phyloP scores from a whole-genome alignment of 257 asterid species.

The Salvia miltiorrhiza region DNA sequence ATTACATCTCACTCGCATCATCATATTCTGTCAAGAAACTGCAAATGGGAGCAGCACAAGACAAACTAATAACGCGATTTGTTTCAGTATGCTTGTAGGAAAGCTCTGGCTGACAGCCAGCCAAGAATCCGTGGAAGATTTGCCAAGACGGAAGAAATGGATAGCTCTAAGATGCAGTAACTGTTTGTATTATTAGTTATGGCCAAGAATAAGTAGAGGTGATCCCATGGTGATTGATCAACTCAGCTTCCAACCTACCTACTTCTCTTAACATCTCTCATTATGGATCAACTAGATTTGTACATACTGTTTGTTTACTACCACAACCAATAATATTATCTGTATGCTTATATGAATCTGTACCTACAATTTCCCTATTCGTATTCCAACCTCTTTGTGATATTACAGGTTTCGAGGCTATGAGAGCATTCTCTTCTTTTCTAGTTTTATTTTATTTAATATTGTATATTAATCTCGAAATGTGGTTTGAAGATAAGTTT shows the following conservation, averaged over 20 bases:
- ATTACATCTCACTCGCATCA: background rate
- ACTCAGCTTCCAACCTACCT: background rate
- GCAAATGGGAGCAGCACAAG: background rate
- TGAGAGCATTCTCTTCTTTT: background rate
- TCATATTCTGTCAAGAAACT: background rate
- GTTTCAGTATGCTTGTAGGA: conserved; percentile 90
- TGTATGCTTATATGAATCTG: background rate
- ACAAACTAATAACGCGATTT: conserved; percentile 5
- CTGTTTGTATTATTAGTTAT: background rate
- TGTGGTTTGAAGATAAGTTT: too few relatives aligned
- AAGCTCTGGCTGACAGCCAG: conserved; percentile 90
- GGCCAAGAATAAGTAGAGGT: background rate
- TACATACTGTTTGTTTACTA: conserved; percentile 34
- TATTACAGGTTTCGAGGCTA: background rate
- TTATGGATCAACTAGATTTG: conserved; percentile 24
- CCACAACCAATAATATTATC: background rate
- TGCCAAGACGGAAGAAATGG: conserved; percentile 64
- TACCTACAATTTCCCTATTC: background rate
- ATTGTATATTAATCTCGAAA: too few relatives aligned
- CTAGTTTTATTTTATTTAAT: background rate
- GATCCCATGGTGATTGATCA: background rate
- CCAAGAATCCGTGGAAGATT: conserved; percentile 93
- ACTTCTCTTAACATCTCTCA: conserved; percentile 14
- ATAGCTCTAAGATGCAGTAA: conserved; percentile 41
- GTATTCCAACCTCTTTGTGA: background rate